phyloP scores from a whole-genome alignment of 139 green algal genomes.

The Chlamydomonas asymmetrica region DNA sequence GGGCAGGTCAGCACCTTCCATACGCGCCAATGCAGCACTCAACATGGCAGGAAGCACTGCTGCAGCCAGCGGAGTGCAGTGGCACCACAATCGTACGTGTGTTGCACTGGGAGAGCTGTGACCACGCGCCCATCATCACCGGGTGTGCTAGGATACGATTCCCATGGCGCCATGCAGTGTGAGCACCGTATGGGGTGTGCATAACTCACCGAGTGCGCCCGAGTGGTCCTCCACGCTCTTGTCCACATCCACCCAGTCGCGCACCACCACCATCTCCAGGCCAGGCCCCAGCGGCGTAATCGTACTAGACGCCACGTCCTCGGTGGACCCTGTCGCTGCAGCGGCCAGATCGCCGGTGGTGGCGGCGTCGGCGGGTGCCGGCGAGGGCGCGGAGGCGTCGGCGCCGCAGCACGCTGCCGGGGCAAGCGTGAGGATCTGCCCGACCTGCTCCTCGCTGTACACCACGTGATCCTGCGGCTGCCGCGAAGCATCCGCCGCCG shows the following conservation, averaged over 20 bases:
- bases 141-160: too few relatives aligned
- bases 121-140: too few relatives aligned
- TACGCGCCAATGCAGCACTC: too few relatives aligned
- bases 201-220: neutral
- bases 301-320: neutral
- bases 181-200: too few relatives aligned
- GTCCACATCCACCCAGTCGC: conserved; percentile 37
- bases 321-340: neutral
- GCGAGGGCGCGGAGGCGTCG: neutral
- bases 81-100: too few relatives aligned
- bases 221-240: conserved; percentile 38
- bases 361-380: neutral
- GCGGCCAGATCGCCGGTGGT: neutral
- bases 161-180: too few relatives aligned
- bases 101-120: too few relatives aligned
- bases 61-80: too few relatives aligned
- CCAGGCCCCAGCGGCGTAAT: conserved; percentile 26
- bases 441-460: conserved; percentile 33
- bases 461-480: conserved; percentile 11
- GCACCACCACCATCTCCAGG: conserved; percentile 36
- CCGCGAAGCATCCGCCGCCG: neutral
- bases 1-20: too few relatives aligned
- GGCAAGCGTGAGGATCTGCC: conserved; percentile 32
- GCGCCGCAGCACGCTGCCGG: conserved; percentile 23
- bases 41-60: too few relatives aligned